These are phyloP conservation scores for Clitopilus passeckerianus DNA, from an alignment of 768 basidiomycete genomes.

Conservation along the genomic window DNA sequence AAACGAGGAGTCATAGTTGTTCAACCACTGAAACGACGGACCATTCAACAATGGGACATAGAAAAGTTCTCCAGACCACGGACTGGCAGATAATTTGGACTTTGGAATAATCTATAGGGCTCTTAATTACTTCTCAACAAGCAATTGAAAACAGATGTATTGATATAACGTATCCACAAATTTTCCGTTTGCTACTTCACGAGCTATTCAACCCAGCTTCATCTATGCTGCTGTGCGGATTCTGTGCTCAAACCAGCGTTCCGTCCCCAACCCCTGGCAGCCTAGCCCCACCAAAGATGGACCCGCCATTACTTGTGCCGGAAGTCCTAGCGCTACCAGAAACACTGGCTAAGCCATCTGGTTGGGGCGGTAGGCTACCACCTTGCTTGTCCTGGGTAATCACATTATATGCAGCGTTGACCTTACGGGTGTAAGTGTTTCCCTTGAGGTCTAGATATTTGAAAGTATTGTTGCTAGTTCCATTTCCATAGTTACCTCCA, in stretches of 20 bases:
- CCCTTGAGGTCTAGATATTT: conserved; percentile 51
- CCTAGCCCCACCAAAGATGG: conserved; percentile 4
- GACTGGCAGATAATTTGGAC: neutral
- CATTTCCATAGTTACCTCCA: conserved; percentile 54
- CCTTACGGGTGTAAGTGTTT: conserved; percentile 58
- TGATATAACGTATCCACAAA: neutral
- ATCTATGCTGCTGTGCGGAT: too few species aligned
- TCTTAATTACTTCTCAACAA: neutral
- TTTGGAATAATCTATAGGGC: neutral
- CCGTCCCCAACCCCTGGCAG: conserved; percentile 13
- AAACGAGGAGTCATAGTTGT: conserved; percentile 6
- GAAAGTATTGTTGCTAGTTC: conserved; percentile 67
- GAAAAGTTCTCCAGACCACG: neutral
- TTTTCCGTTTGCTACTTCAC: neutral
- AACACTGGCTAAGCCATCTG: neutral
- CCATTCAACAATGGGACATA: neutral
- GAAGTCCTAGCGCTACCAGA: neutral
- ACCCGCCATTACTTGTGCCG: neutral
- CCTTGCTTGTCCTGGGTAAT: conserved; percentile 57
- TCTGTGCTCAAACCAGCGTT: neutral
- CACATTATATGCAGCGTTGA: conserved; percentile 55
- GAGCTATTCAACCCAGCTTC: too few species aligned
- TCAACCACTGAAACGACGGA: neutral
- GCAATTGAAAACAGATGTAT: neutral
- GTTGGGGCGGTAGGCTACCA: conserved; percentile 36